phyloP scores from a whole-genome alignment of 2,329 filamentous ascomycete species.

The Chalara sp. region DNA sequence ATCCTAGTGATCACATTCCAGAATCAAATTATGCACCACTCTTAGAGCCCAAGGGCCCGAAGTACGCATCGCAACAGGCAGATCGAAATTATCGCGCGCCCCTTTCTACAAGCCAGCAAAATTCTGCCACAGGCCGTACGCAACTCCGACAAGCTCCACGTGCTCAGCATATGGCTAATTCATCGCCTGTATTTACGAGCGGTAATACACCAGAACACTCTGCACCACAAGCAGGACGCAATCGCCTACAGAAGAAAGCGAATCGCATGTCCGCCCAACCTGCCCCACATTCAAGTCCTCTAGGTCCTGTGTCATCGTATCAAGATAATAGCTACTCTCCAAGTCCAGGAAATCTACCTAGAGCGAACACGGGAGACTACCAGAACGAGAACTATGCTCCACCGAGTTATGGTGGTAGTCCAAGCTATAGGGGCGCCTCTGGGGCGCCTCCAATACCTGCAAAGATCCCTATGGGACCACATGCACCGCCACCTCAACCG shows the following conservation, averaged over 20 bases:
- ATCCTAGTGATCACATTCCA: constrained; percentile 74
- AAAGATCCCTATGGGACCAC: constrained; percentile 56
- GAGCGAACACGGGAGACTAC: constrained; percentile 22
- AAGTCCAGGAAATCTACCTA: constrained; percentile 14
- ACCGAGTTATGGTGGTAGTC: constrained; percentile 22
- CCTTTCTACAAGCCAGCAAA: constrained; percentile 37
- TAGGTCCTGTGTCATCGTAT: constrained; percentile 22
- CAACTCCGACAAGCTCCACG: constrained; percentile 43
- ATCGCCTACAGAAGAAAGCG: constrained; percentile 58
- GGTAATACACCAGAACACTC: constrained; percentile 29
- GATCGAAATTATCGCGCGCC: constrained; percentile 35
- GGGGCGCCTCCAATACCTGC: constrained; percentile 57
- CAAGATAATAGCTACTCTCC: constrained; percentile 21
- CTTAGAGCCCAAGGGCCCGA: constrained; percentile 40
- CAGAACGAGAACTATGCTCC: constrained; percentile 21
- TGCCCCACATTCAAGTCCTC: constrained; percentile 20
- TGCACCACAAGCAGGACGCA: constrained; percentile 38
- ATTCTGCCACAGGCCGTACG: constrained; percentile 43
- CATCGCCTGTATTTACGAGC: constrained; percentile 21
- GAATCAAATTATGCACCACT: constrained; percentile 36
- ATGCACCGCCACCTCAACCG: constrained; percentile 27
- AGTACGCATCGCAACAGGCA: constrained; percentile 30
- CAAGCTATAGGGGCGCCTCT: constrained; percentile 25
- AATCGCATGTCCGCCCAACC: constrained; percentile 22
- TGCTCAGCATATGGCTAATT: constrained; percentile 38